Evolutionary conservation across 768 basidiomycete genomes (phyloP).

Genomic region (Naematelia encephala): DNA sequence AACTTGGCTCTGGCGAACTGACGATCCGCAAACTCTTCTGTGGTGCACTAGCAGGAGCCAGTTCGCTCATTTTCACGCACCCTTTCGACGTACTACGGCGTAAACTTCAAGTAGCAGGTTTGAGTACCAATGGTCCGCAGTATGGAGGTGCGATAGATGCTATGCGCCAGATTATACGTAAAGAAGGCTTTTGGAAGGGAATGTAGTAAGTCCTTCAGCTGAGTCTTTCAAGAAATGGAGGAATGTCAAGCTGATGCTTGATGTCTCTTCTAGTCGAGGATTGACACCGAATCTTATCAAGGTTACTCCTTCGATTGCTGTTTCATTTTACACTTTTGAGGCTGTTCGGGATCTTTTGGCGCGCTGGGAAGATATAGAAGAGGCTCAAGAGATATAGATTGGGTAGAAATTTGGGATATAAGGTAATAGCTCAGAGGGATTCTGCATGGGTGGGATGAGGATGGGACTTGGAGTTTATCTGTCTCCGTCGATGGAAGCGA

Average conservation of each 20-base stretch:
- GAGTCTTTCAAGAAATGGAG: background rate
- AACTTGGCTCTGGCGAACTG: constrained; percentile 21
- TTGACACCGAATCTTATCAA: constrained; percentile 47
- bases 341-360: constrained; percentile 37
- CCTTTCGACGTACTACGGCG: constrained; percentile 91
- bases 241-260: background rate
- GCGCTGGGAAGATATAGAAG: constrained; percentile 9
- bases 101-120: constrained; percentile 70
- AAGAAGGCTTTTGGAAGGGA: constrained; percentile 62
- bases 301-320: constrained; percentile 46
- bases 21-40: constrained; percentile 63
- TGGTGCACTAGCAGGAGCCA: constrained; percentile 80
- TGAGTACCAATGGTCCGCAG: constrained; percentile 56
- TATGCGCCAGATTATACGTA: constrained; percentile 62
- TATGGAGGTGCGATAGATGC: constrained; percentile 82
- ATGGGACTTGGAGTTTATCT: no score
- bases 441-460: no score
- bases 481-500: no score
- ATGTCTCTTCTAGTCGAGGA: constrained; percentile 30
- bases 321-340: constrained; percentile 49
- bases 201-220: constrained; percentile 44
- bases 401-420: no score
- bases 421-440: no score
- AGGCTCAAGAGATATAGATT: no score
- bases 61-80: constrained; percentile 91